These are phyloP conservation scores for Gaultheria prostrata DNA, from an alignment of 148 eudicot genomes.

Conservation along the genomic window DNA sequence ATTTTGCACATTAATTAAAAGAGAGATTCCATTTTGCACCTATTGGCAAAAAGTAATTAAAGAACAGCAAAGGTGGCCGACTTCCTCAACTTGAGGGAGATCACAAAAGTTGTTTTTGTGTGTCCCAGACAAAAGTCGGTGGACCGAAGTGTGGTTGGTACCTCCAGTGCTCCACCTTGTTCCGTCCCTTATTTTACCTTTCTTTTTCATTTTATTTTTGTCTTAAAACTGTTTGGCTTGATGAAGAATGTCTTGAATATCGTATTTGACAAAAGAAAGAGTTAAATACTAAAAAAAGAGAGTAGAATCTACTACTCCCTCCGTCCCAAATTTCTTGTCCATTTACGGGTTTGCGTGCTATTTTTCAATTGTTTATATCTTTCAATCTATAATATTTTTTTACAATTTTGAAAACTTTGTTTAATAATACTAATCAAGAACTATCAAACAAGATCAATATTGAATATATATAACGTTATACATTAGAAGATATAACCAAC, in stretches of 20 bases:
- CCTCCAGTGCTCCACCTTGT: not conserved
- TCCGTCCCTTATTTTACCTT: not conserved
- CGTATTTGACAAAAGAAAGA: not conserved
- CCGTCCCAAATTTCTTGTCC: too few species aligned
- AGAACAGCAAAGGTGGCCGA: not conserved
- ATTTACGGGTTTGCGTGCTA: too few species aligned
- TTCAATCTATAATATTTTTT: too few species aligned
- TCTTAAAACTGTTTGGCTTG: constrained; percentile 2
- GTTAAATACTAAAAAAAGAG: not conserved
- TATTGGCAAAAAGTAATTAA: not conserved
- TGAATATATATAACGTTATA: too few species aligned
- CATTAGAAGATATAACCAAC: too few species aligned
- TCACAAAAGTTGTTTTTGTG: not conserved
- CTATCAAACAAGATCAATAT: too few species aligned
- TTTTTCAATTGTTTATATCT: too few species aligned
- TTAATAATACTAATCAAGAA: too few species aligned
- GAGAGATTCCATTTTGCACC: constrained; percentile 2
- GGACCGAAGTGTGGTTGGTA: not conserved
- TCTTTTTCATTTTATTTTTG: not conserved
- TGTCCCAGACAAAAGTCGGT: not conserved
- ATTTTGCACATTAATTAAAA: too few species aligned
- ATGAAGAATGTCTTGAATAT: not conserved
- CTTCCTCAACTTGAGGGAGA: constrained; percentile 6
- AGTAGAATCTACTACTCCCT: not conserved
- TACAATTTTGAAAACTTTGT: too few species aligned